A percentile compares a stretch with the other conserved stretches of the same genome.
Evolutionary conservation across 2,329 filamentous ascomycete genomes (phyloP).

Genomic region (Aspergillus alliaceus): DNA sequence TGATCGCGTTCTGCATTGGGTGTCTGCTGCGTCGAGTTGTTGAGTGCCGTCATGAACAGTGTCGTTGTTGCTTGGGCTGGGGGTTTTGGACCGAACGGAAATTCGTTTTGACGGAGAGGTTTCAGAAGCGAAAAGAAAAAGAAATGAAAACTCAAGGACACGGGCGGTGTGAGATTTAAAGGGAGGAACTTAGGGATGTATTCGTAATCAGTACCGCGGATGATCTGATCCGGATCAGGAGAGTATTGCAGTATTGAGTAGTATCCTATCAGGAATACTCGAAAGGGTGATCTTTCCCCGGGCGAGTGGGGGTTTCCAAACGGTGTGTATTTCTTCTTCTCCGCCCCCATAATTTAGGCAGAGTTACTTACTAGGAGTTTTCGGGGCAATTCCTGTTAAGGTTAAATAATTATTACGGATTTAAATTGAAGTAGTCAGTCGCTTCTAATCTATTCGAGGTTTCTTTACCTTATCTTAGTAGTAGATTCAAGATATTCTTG

Average conservation of each 20-base stretch:
- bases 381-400: too few species aligned
- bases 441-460: too few species aligned
- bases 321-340: too few species aligned
- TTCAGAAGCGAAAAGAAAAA: neutral
- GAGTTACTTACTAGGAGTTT: too few species aligned
- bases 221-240: slow-evolving; percentile 2
- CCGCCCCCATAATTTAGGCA: too few species aligned
- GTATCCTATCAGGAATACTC: neutral
- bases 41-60: neutral
- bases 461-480: too few species aligned
- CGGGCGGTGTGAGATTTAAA: slow-evolving; percentile 1
- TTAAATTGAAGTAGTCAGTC: too few species aligned
- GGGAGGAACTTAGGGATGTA: neutral
- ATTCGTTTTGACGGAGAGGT: neutral
- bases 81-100: neutral
- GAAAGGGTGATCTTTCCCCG: slow-evolving; percentile 7
- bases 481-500: too few species aligned
- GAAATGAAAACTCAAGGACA: neutral
- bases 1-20: slow-evolving; percentile 24
- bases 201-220: neutral
- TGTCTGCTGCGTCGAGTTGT: neutral
- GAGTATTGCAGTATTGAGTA: neutral
- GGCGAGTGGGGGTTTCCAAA: too few species aligned
- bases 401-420: too few species aligned
- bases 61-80: slow-evolving; percentile 11